Base-by-base conservation (phyloP, 2,329 filamentous ascomycete genomes). In the Orbilia brochopaga region DNA sequence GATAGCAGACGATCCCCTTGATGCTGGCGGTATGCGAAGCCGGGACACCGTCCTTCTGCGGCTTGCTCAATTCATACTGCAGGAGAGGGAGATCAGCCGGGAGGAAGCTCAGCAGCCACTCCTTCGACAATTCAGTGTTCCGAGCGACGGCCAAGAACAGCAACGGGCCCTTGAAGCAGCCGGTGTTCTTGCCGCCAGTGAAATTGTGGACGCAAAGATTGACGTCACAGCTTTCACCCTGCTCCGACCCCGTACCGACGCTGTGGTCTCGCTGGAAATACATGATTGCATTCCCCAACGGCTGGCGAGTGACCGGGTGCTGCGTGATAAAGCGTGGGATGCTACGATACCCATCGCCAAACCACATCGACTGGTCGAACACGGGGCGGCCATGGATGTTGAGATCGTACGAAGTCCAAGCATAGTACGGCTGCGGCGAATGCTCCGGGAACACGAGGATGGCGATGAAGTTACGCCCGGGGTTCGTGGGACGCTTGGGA, bases 131-230 rank as follows among this genome's bases (percentile, higher is more conserved):
- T 15, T 50, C 40, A 27, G 24, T 0, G 2, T 1, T 19, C 8
- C 66, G 40, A 1, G 27, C 66, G 15, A 54, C 27, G 15, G 27
- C 53, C 3, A 52, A 40, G 6, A 59, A 30, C 37, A 67, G 15
- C 13, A 60, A 1, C 2, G 48, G 30, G 1, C 63, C 63, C 15
- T 27, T 58, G 44, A 48, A 44, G 2, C 6, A 10, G 1, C 24
- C 23, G 0, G 53, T 30, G 17, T 59, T 54, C 7, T 35, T n/a
- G 0, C 59, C 66, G 1, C n/a, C 46, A 1, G 66, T 56, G 6
- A 61, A 24, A 60, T 64, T 55, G 52, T 64, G 53, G 11, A 46
- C 50, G 50, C 59, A 70, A 17, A 70, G 27, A 27, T 70, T 70
- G 7, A 37, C 32, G 7, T 13, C 32, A 37, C 13, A 2, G n/a